Base-by-base conservation (phyloP, 1,284 basidiomycete species). In the Irpex sp. region DNA sequence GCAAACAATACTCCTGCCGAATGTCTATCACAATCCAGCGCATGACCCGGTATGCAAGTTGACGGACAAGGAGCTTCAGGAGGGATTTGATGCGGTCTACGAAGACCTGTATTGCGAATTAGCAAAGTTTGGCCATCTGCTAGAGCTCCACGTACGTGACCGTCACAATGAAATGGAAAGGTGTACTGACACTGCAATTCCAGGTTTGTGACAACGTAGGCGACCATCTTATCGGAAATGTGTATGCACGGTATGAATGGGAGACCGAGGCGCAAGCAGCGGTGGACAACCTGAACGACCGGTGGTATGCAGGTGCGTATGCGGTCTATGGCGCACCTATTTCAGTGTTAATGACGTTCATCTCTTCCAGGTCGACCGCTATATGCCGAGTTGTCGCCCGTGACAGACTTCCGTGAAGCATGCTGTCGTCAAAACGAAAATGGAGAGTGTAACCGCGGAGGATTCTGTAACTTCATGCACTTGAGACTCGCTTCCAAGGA, bases 401-500 rank as follows among this genome's bases (percentile, higher is more conserved):
- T 99, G 13, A 99, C 96, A 38, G 97, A 99, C 78, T 99, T 99
- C 76, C 89, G 97, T 60, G 97, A 99, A 79, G 97, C 97, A 0
- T 99, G 97, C 76, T 99, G 97, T 77, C 85, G 97, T 57, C 97
- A 99, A 77, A 98, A 98, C 72, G 96, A 98, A 76, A 92, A 97
- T 69, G 96, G 97, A 8, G 95, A 98, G 78, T 97, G 95, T 75
- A 96, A 96, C 72, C 88, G 95, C 60, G 95, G 95, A 60, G 96
- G 96, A 1, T 96, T 98, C 79, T 99, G 97, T 80, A 99, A 99
- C 78, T 99, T 99, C 74, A 98, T 98, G 96, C 97, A 99, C 79
- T 81, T 98, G 31, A 87, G 94, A 31, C 85, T 95, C 47, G 93
- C 94, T 31, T 92, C 92, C 47, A 88, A 90, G 71, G 86, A 91